Evolutionary conservation across 2,329 filamentous ascomycete species (phyloP).

Genomic region (Nemania sp.): DNA sequence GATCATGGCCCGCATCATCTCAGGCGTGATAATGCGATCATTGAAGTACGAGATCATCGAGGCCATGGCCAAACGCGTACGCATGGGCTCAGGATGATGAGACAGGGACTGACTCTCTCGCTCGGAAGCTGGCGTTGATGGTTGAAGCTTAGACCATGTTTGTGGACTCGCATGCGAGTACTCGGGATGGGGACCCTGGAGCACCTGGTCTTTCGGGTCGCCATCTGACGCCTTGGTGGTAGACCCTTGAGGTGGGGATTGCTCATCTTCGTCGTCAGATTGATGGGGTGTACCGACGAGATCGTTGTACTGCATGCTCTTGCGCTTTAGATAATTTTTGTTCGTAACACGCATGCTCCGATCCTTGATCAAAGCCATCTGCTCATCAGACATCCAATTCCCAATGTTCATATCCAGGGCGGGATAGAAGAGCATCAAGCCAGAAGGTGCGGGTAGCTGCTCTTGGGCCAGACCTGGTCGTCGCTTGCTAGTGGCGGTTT

Average conservation of each 20-base stretch:
- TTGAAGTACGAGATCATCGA: constrained; percentile 99
- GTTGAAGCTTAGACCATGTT: constrained; percentile 40
- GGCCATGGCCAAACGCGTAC: constrained; percentile 88
- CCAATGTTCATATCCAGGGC: constrained; percentile 95
- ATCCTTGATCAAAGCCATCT: constrained; percentile 92
- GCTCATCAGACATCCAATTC: constrained; percentile 99
- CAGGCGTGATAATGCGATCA: constrained; percentile 89
- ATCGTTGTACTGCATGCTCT: constrained; percentile 86
- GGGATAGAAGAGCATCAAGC: constrained; percentile 85
- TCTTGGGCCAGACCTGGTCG: constrained; percentile 60
- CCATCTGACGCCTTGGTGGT: constrained; percentile 27
- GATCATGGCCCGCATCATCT: constrained; percentile 99
- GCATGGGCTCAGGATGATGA: constrained; percentile 63
- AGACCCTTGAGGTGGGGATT: constrained; percentile 41
- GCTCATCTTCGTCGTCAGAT: constrained; percentile 73
- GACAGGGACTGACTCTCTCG: constrained; percentile 42
- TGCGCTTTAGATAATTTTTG: constrained; percentile 75
- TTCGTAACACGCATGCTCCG: constrained; percentile 79
- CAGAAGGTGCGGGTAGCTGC: constrained; percentile 74
- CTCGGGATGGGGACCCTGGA: constrained; percentile 51
- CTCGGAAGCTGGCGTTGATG: constrained; percentile 25
- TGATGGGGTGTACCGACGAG: constrained; percentile 82
- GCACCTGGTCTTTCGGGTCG: constrained; percentile 17
- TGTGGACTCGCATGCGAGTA: constrained; percentile 55
- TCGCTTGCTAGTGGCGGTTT: constrained; percentile 65